Evolutionary conservation across 2,329 filamentous ascomycete genomes (phyloP).

Genomic region (Ceratocystis huliohia): DNA sequence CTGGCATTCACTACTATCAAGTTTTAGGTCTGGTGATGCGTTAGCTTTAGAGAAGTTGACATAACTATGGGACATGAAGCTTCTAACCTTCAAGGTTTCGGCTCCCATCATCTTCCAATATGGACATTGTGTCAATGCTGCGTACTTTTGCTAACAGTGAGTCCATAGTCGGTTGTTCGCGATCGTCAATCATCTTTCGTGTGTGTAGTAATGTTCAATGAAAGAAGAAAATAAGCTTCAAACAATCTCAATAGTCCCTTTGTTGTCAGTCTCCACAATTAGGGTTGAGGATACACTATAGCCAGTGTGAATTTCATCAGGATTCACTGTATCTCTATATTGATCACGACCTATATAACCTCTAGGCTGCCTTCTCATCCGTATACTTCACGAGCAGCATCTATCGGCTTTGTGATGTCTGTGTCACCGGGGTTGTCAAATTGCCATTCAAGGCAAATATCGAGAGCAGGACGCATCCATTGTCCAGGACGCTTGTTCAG

Average conservation of each 20-base stretch:
- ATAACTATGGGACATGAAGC: neutral
- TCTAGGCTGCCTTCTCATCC: neutral
- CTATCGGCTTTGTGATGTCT: constrained; percentile 46
- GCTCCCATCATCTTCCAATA: neutral
- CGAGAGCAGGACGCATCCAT: constrained; percentile 75
- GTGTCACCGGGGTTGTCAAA: constrained; percentile 59
- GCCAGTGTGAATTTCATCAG: neutral
- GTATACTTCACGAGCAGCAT: constrained; percentile 32
- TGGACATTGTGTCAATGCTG: neutral
- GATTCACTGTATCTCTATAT: neutral
- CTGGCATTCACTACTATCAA: neutral
- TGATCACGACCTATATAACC: neutral
- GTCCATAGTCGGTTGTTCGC: neutral
- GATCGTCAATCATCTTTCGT: neutral
- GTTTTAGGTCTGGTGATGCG: neutral
- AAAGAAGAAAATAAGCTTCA: neutral
- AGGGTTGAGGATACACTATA: neutral
- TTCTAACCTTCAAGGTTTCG: neutral
- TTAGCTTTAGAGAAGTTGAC: neutral
- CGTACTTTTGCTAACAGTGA: neutral
- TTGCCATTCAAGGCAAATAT: constrained; percentile 78
- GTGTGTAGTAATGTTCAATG: neutral
- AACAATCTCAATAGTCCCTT: neutral
- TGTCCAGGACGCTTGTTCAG: constrained; percentile 59
- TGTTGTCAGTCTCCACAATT: neutral